These are phyloP conservation scores for Calonectria pauciramosa DNA, from an alignment of 2,329 filamentous ascomycete species.

Conservation along the genomic window DNA sequence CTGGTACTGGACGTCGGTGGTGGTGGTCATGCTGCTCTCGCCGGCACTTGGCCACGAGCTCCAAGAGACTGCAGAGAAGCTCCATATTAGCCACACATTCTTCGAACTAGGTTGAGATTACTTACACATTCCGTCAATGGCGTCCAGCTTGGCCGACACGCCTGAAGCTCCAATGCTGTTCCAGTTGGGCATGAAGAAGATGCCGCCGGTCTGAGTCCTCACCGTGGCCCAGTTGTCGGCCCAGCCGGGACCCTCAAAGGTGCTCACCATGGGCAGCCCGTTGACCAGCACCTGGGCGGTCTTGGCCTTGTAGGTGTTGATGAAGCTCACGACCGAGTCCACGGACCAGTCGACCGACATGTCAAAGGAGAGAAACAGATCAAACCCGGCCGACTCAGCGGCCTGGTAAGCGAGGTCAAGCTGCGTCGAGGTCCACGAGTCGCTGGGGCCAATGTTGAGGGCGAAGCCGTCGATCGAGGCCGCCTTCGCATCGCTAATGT, in stretches of 20 bases:
- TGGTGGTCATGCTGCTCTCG: conserved; percentile 49
- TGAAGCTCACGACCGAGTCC: conserved; percentile 41
- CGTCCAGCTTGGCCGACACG: conserved; percentile 36
- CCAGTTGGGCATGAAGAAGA: conserved; percentile 64
- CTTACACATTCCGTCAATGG: conserved; percentile 44
- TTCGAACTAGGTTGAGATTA: not conserved
- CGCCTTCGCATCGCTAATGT: conserved; percentile 51
- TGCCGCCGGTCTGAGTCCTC: conserved; percentile 47
- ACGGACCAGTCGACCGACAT: conserved; percentile 50
- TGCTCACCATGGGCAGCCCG: conserved; percentile 60
- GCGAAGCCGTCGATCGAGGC: conserved; percentile 58
- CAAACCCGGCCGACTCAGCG: conserved; percentile 43
- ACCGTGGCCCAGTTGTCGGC: conserved; percentile 60
- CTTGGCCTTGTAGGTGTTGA: conserved; percentile 43
- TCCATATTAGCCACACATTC: conserved; percentile 14
- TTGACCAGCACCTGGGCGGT: conserved; percentile 46
- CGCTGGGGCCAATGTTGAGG: conserved; percentile 54
- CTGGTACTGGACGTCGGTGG: conserved; percentile 52
- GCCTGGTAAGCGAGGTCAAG: conserved; percentile 47
- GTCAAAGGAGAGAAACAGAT: conserved; percentile 59
- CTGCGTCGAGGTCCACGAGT: conserved; percentile 50
- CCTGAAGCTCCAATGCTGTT: conserved; percentile 44
- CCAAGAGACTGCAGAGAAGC: conserved; percentile 51
- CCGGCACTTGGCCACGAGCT: conserved; percentile 54
- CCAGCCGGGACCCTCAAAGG: conserved; percentile 63